Evolutionary conservation across 164 flowering plant species (phyloP).

Genomic region (Cinnamomum chago): DNA sequence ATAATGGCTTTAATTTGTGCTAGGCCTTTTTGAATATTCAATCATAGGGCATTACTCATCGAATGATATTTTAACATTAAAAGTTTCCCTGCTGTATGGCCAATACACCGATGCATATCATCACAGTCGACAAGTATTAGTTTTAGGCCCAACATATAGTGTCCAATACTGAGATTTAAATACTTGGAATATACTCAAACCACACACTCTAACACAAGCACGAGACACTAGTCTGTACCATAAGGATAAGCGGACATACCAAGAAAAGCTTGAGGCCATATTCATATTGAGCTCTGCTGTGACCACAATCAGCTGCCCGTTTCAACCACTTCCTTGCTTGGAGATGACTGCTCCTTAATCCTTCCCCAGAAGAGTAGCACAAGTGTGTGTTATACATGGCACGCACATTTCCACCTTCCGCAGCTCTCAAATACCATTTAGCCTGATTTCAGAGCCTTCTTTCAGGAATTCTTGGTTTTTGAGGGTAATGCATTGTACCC

Average conservation of each 20-base stretch:
- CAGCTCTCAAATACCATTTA: constrained; percentile 78
- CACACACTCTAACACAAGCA: background rate
- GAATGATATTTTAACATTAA: too few species aligned
- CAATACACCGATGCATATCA: background rate
- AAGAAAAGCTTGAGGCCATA: constrained; percentile 79
- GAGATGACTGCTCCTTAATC: constrained; percentile 42
- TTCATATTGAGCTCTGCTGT: constrained; percentile 86
- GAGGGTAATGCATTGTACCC: background rate
- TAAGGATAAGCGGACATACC: constrained; percentile 30
- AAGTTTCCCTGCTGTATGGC: too few species aligned
- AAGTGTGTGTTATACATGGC: constrained; percentile 89
- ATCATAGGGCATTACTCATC: too few species aligned
- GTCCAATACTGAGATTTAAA: background rate
- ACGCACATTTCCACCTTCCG: constrained; percentile 89
- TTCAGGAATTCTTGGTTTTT: constrained; percentile 6
- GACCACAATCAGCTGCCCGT: constrained; percentile 88
- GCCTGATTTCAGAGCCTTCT: constrained; percentile 43
- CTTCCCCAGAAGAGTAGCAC: constrained; percentile 84
- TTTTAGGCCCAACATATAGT: background rate
- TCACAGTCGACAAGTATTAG: background rate
- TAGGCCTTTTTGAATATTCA: too few species aligned
- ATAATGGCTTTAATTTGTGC: too few species aligned
- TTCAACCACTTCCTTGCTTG: constrained; percentile 89
- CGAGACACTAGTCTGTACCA: background rate
- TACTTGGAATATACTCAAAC: background rate